Base-by-base conservation (phyloP, 164 flowering plant species). In the Cinnamomum micranthum region DNA sequence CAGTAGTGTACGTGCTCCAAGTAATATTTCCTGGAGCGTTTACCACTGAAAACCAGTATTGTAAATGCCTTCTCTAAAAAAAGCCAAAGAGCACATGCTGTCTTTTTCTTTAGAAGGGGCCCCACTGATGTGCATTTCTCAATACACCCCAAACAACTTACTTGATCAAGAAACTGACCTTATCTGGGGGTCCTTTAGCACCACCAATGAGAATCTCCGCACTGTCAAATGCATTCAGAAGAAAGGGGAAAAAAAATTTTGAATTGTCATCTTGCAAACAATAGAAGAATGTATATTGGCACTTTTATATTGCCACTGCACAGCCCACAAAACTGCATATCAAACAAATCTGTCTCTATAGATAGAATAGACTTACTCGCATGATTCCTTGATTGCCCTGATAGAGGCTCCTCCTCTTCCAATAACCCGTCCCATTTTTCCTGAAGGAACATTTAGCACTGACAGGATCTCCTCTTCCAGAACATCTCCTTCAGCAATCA, bases 171-270 rank as follows among this genome's bases (percentile, higher is more conserved):
- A 58, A 55, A 27, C 50, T 55, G 19, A 93, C 99, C 97, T 95
- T 95, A 85, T 95, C 97, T 20, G 92, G 92, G 59, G 99, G 99
- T 62, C 99, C 99, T 77, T 88, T 93, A 1, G 85, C 74, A 63
- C 96, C 98, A 77, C 99, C 99, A 72, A 89, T 81, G 71, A 91
- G 76, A 80, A 95, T 92, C 83, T 93, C 97, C 71, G 97, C 97
- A 77, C 99, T 95, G 91, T 81, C 86, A 73, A 17, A 81, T 65
- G 22, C 63, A 78, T 73, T 73, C 31, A n/a, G 75, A 68, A n/a
- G 22, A 66, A 22, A 31, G n/a, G n/a, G n/a, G n/a, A 31, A 31
- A 31, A 31, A 31, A 31, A 31, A 31, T 0, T 4, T 4, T 47
- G 60, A 51, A 50, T n/a, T 70, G n/a, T 23, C 28, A 69, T 1